These are phyloP conservation scores for Leavenworthia alabamica DNA, from an alignment of 345 rosid genomes.

Conservation along the genomic window DNA sequence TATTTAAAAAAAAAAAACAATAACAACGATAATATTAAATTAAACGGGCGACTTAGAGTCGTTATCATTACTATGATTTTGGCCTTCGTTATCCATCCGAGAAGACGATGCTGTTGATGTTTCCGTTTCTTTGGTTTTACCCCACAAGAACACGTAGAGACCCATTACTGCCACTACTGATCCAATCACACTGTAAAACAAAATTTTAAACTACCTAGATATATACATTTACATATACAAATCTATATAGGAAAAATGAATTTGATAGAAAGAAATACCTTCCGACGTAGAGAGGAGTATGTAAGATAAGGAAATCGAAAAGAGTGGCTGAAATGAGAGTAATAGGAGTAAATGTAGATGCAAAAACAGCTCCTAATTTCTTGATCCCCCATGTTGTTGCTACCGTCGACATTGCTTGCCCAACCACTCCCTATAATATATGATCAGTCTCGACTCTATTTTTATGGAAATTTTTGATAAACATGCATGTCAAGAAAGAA, in stretches of 20 bases:
- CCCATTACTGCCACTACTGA: constrained; percentile 54
- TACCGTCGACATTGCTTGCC: constrained; percentile 68
- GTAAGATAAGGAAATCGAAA: constrained; percentile 56
- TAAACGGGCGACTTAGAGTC: constrained; percentile 6
- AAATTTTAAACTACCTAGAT: background rate
- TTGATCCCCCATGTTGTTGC: constrained; percentile 73
- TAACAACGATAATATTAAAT: background rate
- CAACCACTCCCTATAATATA: constrained; percentile 57
- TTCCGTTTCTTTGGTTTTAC: constrained; percentile 43
- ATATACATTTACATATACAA: too few species aligned
- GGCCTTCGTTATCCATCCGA: background rate
- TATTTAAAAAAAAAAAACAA: background rate
- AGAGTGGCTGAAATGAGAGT: constrained; percentile 53
- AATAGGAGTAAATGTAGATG: constrained; percentile 59
- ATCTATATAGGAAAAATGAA: background rate
- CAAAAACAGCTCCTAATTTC: constrained; percentile 63
- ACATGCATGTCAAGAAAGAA: background rate
- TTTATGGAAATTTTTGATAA: background rate
- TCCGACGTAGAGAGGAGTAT: constrained; percentile 55
- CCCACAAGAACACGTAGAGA: constrained; percentile 73
- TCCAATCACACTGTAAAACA: constrained; percentile 50
- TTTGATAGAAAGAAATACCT: constrained; percentile 32
- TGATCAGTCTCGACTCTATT: background rate
- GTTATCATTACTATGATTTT: background rate
- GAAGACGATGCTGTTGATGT: background rate